phyloP scores from a whole-genome alignment of 495 filamentous ascomycete species.

The Lasiosphaeria ovina region DNA sequence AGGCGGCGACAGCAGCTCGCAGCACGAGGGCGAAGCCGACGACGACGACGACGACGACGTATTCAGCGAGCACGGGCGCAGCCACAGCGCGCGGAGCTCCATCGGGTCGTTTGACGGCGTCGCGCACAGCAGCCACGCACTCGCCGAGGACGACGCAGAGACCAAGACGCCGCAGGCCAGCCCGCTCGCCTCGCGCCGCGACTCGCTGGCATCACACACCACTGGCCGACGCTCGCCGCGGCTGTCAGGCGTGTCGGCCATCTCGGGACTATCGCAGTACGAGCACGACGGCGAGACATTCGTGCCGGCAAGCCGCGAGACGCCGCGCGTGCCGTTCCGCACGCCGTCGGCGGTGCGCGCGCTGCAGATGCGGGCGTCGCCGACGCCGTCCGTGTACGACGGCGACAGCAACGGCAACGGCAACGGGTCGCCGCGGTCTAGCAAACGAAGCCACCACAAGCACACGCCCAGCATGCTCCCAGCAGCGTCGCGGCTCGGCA shows the following conservation, averaged over 20 bases:
- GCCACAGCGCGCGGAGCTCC: constrained; percentile 45
- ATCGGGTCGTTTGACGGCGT: constrained; percentile 40
- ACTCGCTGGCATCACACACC: constrained; percentile 14
- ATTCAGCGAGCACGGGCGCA: constrained; percentile 41
- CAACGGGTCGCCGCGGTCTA: constrained; percentile 47
- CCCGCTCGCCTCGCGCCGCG: constrained; percentile 3
- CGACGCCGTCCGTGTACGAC: constrained; percentile 49
- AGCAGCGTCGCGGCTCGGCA: constrained; percentile 47
- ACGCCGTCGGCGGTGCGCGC: constrained; percentile 74
- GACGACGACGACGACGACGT: constrained; percentile 55
- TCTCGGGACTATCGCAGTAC: constrained; percentile 46
- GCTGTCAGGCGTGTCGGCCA: constrained; percentile 37
- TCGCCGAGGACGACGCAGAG: constrained; percentile 11
- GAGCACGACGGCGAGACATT: constrained; percentile 36
- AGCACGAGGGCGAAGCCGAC: constrained; percentile 44
- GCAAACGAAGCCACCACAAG: constrained; percentile 26
- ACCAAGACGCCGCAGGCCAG: neutral
- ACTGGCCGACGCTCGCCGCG: constrained; percentile 16
- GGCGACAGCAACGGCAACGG: no score
- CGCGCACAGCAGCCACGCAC: constrained; percentile 17
- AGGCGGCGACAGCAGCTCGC: constrained; percentile 42
- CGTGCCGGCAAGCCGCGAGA: constrained; percentile 38
- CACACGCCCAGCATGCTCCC: constrained; percentile 36
- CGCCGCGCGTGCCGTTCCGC: constrained; percentile 40
- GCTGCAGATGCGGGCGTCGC: constrained; percentile 70